Evolutionary conservation across 768 basidiomycete genomes (phyloP), one percentile per base, ranked within the genome.

Genomic region (Panaeolus cyanescens): DNA sequence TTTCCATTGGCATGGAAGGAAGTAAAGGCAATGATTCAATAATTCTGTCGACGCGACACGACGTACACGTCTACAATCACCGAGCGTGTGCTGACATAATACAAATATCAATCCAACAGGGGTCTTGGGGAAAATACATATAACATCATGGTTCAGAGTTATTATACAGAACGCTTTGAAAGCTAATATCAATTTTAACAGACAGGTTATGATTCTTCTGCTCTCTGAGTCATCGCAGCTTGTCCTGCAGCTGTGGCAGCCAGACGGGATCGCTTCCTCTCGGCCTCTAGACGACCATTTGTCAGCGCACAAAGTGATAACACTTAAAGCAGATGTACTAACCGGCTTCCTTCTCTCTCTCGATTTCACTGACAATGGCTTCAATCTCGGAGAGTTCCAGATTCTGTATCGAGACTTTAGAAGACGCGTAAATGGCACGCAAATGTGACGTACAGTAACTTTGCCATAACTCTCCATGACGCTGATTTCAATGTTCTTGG

Each of bases 401-500:
- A 71, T 90, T 95, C 95, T 99, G 54, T 20, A 7, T 30, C 40
- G 15, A 45, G 25, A 62, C 22, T 6, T 50, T 9, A 63, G 39
- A 34, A 67, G 42, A 55, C 40, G 45, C 13, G 19, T 37, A 59
- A 45, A 42, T n/a, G 37, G n/a, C 28, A 31, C 20, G 32, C n/a
- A 55, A n/a, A n/a, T 4, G 58, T 19, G 19, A 76, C 82, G 61
- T 65, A 97, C 96, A 45, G 93, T 93, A 58, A 96, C 87, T 78
- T 95, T 92, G 62, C 93, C 93, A 72, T 94, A 98, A 62, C 89
- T 85, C 71, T 97, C 95, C 93, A 99, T 96, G 45, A 98, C 93
- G 63, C 92, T 95, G 68, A 99, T 94, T 74, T 99, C 97, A 64
- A 99, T 99, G 75, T 99, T 99, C 82, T 99, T 99, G 4, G 97